Percentiles rank a stretch among this genome's conserved stretches.
These are phyloP conservation scores for Globisporangium viniferum DNA, from an alignment of 352 stramenopile species.

Conservation along the genomic window DNA sequence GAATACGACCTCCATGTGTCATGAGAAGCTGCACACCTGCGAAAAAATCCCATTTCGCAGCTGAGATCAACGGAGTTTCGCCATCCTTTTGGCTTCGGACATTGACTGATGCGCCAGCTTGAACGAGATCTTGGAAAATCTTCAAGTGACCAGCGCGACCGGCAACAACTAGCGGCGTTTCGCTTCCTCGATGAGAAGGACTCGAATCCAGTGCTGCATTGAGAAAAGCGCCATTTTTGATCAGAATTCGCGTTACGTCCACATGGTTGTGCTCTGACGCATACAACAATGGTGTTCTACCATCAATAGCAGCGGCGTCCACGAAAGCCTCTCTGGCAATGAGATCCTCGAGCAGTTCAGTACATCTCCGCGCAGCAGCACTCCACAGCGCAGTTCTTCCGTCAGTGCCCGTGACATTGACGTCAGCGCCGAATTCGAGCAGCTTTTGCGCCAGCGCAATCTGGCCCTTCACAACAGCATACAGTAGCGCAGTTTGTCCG, in stretches of 20 bases:
- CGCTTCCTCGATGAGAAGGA: background rate
- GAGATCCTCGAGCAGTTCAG: background rate
- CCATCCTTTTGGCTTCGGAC: background rate
- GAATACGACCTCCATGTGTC: background rate
- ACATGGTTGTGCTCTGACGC: background rate
- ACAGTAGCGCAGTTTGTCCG: background rate
- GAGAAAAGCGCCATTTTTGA: background rate
- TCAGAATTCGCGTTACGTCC: background rate
- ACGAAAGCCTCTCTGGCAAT: background rate
- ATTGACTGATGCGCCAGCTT: background rate
- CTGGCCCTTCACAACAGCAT: background rate
- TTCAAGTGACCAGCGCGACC: background rate
- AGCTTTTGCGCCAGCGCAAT: background rate
- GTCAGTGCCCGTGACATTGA: background rate
- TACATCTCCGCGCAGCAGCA: background rate
- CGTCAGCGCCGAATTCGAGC: background rate
- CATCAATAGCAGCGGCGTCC: background rate
- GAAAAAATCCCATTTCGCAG: background rate
- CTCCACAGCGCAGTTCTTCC: background rate
- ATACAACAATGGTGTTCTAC: background rate
- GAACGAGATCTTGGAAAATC: background rate
- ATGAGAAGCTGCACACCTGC: background rate
- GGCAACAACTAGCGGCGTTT: background rate
- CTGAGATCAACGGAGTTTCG: slow-evolving; percentile 1
- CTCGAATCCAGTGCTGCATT: background rate